Conservation (phyloP, 495 filamentous ascomycete species). For the Aspergillus conjunctus region DNA sequence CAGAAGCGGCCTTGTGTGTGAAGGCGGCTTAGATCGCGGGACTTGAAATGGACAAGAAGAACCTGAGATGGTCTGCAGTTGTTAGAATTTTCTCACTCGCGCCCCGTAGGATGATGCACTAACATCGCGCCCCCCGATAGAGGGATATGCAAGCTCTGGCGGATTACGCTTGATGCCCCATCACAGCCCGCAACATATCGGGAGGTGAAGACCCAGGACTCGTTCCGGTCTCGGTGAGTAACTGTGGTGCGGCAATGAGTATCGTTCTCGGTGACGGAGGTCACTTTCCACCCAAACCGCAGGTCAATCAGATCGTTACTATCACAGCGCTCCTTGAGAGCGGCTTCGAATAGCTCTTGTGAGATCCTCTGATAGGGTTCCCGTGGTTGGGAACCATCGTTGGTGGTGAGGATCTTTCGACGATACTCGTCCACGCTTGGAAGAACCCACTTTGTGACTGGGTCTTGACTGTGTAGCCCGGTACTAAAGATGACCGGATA, state of each 20-base stretch:
- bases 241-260: no score
- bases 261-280: no score
- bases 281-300: no score
- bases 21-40: constrained; percentile 26
- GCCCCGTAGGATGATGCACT: no score
- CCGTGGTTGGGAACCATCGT: constrained; percentile 18
- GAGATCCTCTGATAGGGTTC: constrained; percentile 28
- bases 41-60: constrained; percentile 37
- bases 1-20: constrained; percentile 29
- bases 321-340: constrained; percentile 7
- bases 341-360: constrained; percentile 26
- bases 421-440: constrained; percentile 12
- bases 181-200: constrained; percentile 31
- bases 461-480: no score
- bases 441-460: background rate
- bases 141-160: constrained; percentile 23
- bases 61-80: constrained; percentile 22
- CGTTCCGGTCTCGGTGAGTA: no score
- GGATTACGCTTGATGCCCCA: constrained; percentile 29
- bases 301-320: no score
- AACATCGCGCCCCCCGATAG: constrained; percentile 29
- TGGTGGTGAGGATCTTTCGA: constrained; percentile 11
- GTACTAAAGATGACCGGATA: no score
- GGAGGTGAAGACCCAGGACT: no score
- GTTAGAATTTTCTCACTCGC: background rate